Conservation (phyloP, 768 basidiomycete species). For the Xanthoconium purpureum region DNA sequence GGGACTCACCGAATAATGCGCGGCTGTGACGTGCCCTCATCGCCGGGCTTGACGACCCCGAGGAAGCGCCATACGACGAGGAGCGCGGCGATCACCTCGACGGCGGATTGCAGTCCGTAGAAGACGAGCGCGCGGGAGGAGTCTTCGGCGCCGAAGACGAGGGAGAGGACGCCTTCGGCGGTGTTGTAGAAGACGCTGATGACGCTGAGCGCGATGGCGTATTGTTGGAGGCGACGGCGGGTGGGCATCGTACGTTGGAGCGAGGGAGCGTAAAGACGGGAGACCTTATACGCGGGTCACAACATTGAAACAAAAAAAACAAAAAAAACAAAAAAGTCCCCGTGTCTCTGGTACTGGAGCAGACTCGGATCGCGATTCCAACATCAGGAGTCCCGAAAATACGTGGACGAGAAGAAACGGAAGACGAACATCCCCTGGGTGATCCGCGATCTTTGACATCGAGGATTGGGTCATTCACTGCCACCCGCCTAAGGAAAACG, state of each 20-base stretch:
- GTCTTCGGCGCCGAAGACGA: slow-evolving; percentile 43
- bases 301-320: too few relatives aligned
- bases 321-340: too few relatives aligned
- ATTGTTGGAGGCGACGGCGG: slow-evolving; percentile 25
- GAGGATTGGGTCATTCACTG: too few relatives aligned
- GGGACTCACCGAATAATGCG: slow-evolving; percentile 19
- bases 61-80: slow-evolving; percentile 46
- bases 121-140: slow-evolving; percentile 43
- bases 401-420: too few relatives aligned
- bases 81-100: slow-evolving; percentile 44
- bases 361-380: too few relatives aligned
- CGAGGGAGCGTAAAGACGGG: too few relatives aligned
- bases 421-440: too few relatives aligned
- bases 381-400: too few relatives aligned
- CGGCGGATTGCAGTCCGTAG: slow-evolving; percentile 46
- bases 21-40: slow-evolving; percentile 34
- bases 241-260: slow-evolving; percentile 24
- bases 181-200: slow-evolving; percentile 38
- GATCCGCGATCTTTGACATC: too few relatives aligned
- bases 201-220: slow-evolving; percentile 43
- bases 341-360: too few relatives aligned
- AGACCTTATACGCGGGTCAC: too few relatives aligned
- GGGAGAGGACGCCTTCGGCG: slow-evolving; percentile 43
- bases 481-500: too few relatives aligned
- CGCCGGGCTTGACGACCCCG: slow-evolving; percentile 31